phyloP scores from a whole-genome alignment of 257 asterid genomes.

The Nyctanthes arbortristis region DNA sequence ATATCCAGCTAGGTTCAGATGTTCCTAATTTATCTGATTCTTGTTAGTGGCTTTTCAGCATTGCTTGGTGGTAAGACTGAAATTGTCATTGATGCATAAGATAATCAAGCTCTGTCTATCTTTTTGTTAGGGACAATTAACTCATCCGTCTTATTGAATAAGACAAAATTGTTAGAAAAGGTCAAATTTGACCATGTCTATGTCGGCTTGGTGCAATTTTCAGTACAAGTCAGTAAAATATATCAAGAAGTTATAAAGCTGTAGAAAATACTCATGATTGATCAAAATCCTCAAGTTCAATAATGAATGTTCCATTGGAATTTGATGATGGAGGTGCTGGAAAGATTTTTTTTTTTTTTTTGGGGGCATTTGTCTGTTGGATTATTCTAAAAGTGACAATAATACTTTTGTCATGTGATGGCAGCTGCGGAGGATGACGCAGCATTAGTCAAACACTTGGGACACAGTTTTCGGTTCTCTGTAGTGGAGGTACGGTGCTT shows the following conservation, averaged over 20 bases:
- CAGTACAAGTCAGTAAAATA: neutral
- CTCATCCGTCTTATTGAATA: neutral
- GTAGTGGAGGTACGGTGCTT: slow-evolving; percentile 56
- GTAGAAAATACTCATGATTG: neutral
- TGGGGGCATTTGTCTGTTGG: neutral
- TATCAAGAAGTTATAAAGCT: too few relatives aligned
- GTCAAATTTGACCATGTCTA: neutral
- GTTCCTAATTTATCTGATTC: neutral
- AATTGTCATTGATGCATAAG: neutral
- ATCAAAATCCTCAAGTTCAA: neutral
- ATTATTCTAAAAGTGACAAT: neutral
- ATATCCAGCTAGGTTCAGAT: slow-evolving; percentile 1
- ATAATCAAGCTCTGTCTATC: neutral
- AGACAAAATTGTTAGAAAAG: neutral
- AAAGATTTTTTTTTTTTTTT: neutral
- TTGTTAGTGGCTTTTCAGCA: neutral
- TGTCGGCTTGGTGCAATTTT: neutral
- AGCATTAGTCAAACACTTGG: slow-evolving; percentile 68
- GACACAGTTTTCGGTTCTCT: slow-evolving; percentile 88
- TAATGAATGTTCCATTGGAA: neutral
- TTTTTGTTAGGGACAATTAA: neutral
- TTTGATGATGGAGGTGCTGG: slow-evolving; percentile 7
- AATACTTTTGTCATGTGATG: slow-evolving; percentile 17
- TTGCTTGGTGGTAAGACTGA: neutral
- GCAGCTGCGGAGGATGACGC: slow-evolving; percentile 89